These are phyloP conservation scores for Trichoderma erinaceum DNA, from an alignment of 495 filamentous ascomycete species.

Conservation along the genomic window DNA sequence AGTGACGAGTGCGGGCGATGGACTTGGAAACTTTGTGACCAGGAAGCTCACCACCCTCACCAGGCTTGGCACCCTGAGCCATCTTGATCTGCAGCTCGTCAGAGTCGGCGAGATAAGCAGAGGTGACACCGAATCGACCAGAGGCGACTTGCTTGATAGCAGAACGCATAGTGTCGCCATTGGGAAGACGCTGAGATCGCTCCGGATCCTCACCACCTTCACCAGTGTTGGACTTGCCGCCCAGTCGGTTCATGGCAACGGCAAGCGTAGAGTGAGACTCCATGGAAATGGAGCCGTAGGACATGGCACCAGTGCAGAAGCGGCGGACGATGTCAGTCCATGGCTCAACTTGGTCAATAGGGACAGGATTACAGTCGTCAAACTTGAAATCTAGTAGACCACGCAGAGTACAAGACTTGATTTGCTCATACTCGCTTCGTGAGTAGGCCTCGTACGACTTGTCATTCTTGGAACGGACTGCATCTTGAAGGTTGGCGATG, in stretches of 20 bases:
- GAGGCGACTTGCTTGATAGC: slow-evolving; percentile 99
- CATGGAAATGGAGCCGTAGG: slow-evolving; percentile 99
- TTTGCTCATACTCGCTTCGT: slow-evolving; percentile 88
- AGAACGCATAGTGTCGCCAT: slow-evolving; percentile 97
- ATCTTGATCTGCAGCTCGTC: slow-evolving; percentile 99
- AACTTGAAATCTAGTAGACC: slow-evolving; percentile 98
- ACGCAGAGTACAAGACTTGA: slow-evolving; percentile 95
- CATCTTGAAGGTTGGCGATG: slow-evolving; percentile 98
- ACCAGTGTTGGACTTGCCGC: slow-evolving; percentile 98
- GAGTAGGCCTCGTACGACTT: slow-evolving; percentile 99
- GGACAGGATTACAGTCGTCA: slow-evolving; percentile 76
- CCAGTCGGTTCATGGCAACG: slow-evolving; percentile 95
- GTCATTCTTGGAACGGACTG: slow-evolving; percentile 97
- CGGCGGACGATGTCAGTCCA: slow-evolving; percentile 98
- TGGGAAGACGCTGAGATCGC: slow-evolving; percentile 77
- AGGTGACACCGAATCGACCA: slow-evolving; percentile 96
- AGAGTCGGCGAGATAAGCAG: slow-evolving; percentile 95
- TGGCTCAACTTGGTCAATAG: slow-evolving; percentile 96
- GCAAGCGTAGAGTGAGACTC: slow-evolving; percentile 97
- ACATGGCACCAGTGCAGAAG: slow-evolving; percentile 99
- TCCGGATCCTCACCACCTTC: slow-evolving; percentile 98
- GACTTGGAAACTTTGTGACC: slow-evolving; percentile 97
- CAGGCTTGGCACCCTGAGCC: slow-evolving; percentile 98
- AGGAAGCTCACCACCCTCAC: slow-evolving; percentile 96
- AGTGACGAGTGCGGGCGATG: slow-evolving; percentile 93